phyloP scores from a whole-genome alignment of 2,329 filamentous ascomycete genomes.

The Sporothrix dimorphospora region DNA sequence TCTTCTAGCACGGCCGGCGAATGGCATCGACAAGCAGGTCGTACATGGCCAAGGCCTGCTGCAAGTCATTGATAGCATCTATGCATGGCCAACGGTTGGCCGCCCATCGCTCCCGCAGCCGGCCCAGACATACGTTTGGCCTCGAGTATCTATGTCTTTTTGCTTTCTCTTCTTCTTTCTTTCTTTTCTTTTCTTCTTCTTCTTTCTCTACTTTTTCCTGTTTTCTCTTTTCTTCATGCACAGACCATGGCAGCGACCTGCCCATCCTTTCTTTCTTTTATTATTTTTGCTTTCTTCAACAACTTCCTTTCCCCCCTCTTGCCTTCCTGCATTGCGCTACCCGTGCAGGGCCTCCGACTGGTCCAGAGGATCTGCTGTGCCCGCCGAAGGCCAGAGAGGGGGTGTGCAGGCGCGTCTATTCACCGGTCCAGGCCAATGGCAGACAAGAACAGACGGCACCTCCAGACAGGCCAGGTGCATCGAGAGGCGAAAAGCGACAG shows the following conservation, averaged over 20 bases:
- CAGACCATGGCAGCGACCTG: not conserved
- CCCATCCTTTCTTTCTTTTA: not conserved
- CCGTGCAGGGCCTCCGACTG: not conserved
- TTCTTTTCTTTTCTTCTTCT: not conserved
- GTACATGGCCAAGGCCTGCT: constrained; percentile 1
- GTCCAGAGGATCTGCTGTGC: not conserved
- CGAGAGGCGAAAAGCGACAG: not conserved
- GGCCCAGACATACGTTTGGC: not conserved
- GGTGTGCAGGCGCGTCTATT: constrained; percentile 13
- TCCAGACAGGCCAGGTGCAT: constrained; percentile 1
- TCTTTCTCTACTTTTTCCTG: not conserved
- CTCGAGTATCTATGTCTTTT: not conserved
- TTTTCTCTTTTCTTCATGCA: not conserved
- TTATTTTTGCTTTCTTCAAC: constrained; percentile 9
- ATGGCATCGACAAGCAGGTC: not conserved
- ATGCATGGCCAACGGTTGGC: not conserved
- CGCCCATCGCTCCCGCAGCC: not conserved
- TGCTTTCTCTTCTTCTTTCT: not conserved
- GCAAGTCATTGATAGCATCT: constrained; percentile 9
- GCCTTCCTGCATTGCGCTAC: not conserved
- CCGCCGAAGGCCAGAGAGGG: not conserved
- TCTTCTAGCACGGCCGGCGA: not conserved
- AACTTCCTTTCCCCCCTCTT: not conserved
- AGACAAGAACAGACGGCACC: not conserved
- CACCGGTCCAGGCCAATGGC: not conserved